Percentiles rank a stretch among this genome's conserved stretches.
Evolutionary conservation across 805 yeast genomes (phyloP).

Genomic region (Lipomyces kockii): DNA sequence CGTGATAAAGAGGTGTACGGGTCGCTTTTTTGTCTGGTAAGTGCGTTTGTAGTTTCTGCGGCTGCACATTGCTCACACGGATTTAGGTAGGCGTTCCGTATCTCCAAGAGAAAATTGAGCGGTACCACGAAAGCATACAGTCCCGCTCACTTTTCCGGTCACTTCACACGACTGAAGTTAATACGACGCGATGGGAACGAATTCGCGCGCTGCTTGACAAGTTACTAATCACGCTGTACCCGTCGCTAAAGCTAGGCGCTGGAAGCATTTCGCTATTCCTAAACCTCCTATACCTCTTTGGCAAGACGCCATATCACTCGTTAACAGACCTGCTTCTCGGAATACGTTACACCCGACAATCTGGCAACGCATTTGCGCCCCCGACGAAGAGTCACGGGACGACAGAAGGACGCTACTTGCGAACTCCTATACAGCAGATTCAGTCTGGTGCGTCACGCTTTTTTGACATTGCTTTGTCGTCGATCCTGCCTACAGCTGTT

Average conservation of each 20-base stretch:
- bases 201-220: constrained; percentile 37
- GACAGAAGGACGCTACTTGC: background rate
- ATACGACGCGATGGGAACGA: constrained; percentile 38
- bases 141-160: constrained; percentile 62
- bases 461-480: constrained; percentile 40
- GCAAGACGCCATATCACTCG: constrained; percentile 65
- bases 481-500: constrained; percentile 77
- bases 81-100: constrained; percentile 67
- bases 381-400: background rate
- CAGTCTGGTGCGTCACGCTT: constrained; percentile 1
- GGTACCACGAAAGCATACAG: constrained; percentile 62
- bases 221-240: constrained; percentile 64
- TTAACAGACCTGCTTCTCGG: constrained; percentile 63
- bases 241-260: constrained; percentile 55
- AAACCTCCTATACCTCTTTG: constrained; percentile 69
- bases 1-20: constrained; percentile 57
- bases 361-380: constrained; percentile 11
- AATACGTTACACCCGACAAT: constrained; percentile 68
- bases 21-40: constrained; percentile 50
- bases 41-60: background rate
- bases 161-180: constrained; percentile 40
- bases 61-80: background rate
- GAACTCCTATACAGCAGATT: background rate
- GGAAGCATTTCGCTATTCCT: constrained; percentile 59
- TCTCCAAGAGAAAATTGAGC: constrained; percentile 67